Base-by-base conservation (phyloP, 805 yeast genomes). In the Suhomyces kilbournensis region DNA sequence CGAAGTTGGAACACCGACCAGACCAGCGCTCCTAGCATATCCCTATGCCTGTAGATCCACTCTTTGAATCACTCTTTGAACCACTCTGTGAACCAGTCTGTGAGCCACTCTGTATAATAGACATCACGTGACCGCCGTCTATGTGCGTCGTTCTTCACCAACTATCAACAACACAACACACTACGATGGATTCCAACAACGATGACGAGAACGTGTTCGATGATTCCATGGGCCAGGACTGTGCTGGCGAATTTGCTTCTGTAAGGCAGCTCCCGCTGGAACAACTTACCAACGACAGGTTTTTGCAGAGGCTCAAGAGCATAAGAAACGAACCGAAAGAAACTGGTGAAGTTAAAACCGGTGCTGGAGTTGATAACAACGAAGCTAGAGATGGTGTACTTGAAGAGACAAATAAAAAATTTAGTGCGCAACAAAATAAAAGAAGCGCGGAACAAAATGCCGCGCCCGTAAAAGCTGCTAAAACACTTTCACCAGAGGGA, bases 211-310 rank as follows among this genome's bases (percentile, higher is more conserved):
- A 15, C 15, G 47, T 26, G 20, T 44, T 25, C 35, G 8, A 20
- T 17, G 45, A 42, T 22, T 42, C 45, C 9, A 50, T 54, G 17
- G 64, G 55, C 23, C 51, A 59, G 17, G 74, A 68, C 44, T 67
- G 69, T 42, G 66, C 61, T 8, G 65, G 65, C 3, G 75, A 71
- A 52, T 71, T 71, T 47, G 54, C 46, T 15, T 61, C 72, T 7
- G 56, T 71, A n/a, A 67, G 61, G 49, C 50, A 53, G 23, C 52
- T 67, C 44, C 53, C 67, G 15, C 47, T 44, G 9, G 58, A 60
- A 6, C 68, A 64, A 42, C 46, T 59, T 10, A 49, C 49, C 10
- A 46, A 47, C 17, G 64, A 61, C 44, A 47, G 51, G 22, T 50
- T 67, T 47, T 44, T 65, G 8, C 55, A 56, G 55, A 55, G 58